phyloP scores from a whole-genome alignment of 2,329 filamentous ascomycete species.

The Penicillium digitatum region DNA sequence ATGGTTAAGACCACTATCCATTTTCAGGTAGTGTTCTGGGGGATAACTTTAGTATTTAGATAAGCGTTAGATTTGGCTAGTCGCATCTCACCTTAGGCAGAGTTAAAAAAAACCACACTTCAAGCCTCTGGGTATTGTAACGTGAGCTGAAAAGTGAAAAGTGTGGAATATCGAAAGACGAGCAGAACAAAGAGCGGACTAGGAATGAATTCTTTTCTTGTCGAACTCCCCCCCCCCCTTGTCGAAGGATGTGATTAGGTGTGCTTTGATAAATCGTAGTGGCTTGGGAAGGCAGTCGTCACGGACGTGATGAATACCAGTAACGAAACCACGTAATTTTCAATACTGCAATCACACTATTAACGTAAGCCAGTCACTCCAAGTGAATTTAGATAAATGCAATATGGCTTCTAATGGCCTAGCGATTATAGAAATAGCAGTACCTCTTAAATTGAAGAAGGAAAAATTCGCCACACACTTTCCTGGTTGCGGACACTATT shows the following conservation, averaged over 20 bases:
- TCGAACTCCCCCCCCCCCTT: not conserved
- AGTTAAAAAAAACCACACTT: not conserved
- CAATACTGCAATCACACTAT: not conserved
- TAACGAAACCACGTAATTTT: not conserved
- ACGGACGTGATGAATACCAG: not conserved
- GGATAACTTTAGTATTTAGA: not conserved
- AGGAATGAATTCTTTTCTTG: not conserved
- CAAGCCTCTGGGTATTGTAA: not conserved
- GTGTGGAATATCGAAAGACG: not conserved
- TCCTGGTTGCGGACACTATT: not conserved
- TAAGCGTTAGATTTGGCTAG: not conserved
- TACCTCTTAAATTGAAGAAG: not conserved
- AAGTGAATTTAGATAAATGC: not conserved
- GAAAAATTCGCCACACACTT: not conserved
- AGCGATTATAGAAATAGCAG: not conserved
- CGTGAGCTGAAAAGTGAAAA: not conserved
- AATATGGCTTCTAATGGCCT: not conserved
- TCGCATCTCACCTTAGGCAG: not conserved
- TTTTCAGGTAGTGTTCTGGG: not conserved
- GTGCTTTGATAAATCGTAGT: not conserved
- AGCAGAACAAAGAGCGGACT: not conserved
- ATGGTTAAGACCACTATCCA: not conserved
- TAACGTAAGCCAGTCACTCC: not conserved
- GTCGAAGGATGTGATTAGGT: not conserved
- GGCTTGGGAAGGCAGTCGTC: not conserved